These are phyloP conservation scores for Fraxinus platypoda DNA, from an alignment of 305 asterid species.

Conservation along the genomic window DNA sequence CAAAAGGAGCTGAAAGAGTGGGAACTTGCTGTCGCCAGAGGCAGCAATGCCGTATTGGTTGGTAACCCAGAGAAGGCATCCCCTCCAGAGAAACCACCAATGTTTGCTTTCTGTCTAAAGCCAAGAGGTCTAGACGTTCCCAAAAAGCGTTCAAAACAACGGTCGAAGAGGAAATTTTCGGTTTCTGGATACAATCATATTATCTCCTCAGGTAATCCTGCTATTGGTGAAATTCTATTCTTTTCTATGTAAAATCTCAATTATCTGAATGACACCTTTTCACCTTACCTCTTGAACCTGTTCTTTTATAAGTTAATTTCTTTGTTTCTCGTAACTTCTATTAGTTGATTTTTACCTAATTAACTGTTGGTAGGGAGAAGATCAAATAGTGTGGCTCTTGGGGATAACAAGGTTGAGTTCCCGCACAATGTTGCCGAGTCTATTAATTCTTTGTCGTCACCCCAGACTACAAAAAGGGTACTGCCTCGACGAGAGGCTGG, in stretches of 20 bases:
- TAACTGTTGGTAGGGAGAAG: slow-evolving; percentile 61
- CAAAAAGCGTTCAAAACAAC: slow-evolving; percentile 79
- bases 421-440: slow-evolving; percentile 39
- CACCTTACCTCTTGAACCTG: background rate
- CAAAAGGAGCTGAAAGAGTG: slow-evolving; percentile 81
- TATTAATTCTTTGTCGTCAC: slow-evolving; percentile 63
- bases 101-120: slow-evolving; percentile 90
- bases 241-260: slow-evolving; percentile 7
- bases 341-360: slow-evolving; percentile 11
- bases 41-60: slow-evolving; percentile 36
- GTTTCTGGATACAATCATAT: slow-evolving; percentile 60
- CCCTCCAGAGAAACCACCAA: slow-evolving; percentile 72
- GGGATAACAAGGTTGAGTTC: slow-evolving; percentile 51
- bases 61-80: slow-evolving; percentile 56
- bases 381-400: slow-evolving; percentile 48
- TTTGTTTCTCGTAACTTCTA: background rate
- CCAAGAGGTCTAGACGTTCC: slow-evolving; percentile 94
- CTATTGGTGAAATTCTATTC: slow-evolving; percentile 40
- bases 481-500: slow-evolving; percentile 57
- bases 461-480: slow-evolving; percentile 48
- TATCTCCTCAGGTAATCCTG: slow-evolving; percentile 45
- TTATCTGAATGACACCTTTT: background rate
- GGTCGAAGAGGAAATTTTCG: slow-evolving; percentile 74
- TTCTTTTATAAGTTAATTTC: background rate
- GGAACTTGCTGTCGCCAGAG: slow-evolving; percentile 64